Evolutionary conservation across 2,329 filamentous ascomycete species (phyloP), one percentile per base, ranked within the genome.

Genomic region (Botrytis elliptica): DNA sequence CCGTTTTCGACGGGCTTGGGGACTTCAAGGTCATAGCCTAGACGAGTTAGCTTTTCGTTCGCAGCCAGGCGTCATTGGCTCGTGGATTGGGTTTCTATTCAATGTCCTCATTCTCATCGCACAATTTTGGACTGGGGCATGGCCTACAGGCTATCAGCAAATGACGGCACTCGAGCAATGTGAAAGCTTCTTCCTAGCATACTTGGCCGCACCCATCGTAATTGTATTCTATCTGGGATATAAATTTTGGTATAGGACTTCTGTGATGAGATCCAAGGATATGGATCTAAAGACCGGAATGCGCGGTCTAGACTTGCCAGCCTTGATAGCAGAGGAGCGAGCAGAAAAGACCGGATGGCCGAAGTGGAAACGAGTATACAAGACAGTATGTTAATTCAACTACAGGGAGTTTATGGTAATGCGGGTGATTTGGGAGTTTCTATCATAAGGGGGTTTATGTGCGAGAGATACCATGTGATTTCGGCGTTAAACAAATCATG

Each of bases 271-370:
- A 29, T 83, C 88, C 49, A 85, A 87, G 69, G 91, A 97, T 76
- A 97, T 98, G 90, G 95, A 98, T 82, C 84, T 98, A 75, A 89
- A 92, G 74, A 97, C 94, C 0, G 95, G 95, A 3, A 89, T 94
- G 42, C 87, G 95, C 40, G 94, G 97, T 80, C 88, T 98, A 74
- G 95, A 97, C 81, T 84, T 98, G 63, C 89, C 90, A 42, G 89
- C 92, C 74, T 84, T 98, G 68, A 85, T 97, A 68, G 90, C 91
- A 60, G 92, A 97, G 82, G 95, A 98, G 85, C 84, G 86, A 57
- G 91, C 92, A 70, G 94, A 98, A 84, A 86, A 86, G 79, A 88
- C 86, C 46, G 81, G 83, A 7, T 95, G 93, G 93, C 92, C 93
- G 0, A 83, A 78, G 74, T 95, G 93, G 92, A 96, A 95, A 85